Base-by-base conservation (phyloP, 345 rosid genomes). In the Euphorbia tirucalli region DNA sequence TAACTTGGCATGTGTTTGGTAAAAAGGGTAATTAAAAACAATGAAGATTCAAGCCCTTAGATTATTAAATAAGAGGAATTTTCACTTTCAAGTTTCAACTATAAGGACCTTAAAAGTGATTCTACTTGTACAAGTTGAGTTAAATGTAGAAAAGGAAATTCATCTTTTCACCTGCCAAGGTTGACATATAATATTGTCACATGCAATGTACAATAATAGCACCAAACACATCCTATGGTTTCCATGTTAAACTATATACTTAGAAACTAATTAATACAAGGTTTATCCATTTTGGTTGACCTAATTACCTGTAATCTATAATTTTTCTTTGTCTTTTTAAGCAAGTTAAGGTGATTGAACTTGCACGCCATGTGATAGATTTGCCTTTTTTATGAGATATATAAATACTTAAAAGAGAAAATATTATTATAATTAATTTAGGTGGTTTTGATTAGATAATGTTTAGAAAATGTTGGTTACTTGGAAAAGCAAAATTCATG, bases 261-360 rank as follows among this genome's bases (percentile, higher is more conserved):
- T 71, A 1, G 73, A 68, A 18, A 35, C 5, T 62, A 35, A 62
- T 37, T 62, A 41, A 64, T 43, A 22, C 32, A 61, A 37, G 77
- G 57, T 21, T 78, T 63, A 55, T 68, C 78, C 75, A 28, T 66
- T 77, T 70, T 55, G 59, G 72, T 70, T 78, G 83, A 79, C 83
- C 80, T 68, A 75, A 66, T 71, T 50, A 39, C 30, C 50, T 24
- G 27, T 48, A 50, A 16, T 15, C 11, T 56, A 25, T 4, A 18
- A 9, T 7, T 0, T 60, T 18, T 7, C 10, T 64, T 43, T 59
- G 72, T 76, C 83, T 76, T 81, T 43, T 32, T 66, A 49, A 71
- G 66, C 83, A 84, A 79, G 81, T 71, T 74, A 71, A 81, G 80
- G 67, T 79, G 79, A 76, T 79, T 84, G 80, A 71, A 55, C 56